These are phyloP conservation scores for Coniferiporia sulphurascens DNA, from an alignment of 1,284 basidiomycete species.

Conservation along the genomic window DNA sequence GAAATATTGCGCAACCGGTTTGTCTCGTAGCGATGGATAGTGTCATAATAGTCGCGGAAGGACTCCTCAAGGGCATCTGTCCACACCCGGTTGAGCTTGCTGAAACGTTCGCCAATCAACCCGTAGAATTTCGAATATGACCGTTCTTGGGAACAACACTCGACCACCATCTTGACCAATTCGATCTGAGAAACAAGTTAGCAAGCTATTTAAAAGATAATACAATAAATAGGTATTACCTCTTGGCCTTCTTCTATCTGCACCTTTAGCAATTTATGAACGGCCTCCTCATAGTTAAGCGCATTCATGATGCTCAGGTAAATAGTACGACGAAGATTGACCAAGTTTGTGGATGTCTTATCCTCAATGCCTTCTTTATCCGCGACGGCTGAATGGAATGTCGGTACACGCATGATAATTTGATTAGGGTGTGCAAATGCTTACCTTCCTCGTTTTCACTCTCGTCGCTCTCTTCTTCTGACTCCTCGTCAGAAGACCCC, in stretches of 20 bases:
- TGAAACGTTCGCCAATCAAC: conserved; percentile 92
- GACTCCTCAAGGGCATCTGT: conserved; percentile 85
- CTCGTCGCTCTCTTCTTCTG: conserved; percentile 57
- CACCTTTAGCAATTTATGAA: conserved; percentile 95
- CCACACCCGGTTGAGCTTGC: conserved; percentile 94
- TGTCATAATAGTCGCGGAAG: conserved; percentile 90
- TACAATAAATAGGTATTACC: conserved; percentile 42
- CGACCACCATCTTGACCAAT: conserved; percentile 97
- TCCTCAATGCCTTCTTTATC: conserved; percentile 91
- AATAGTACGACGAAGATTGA: conserved; percentile 91
- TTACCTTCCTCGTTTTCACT: conserved; percentile 54
- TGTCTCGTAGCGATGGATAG: conserved; percentile 98
- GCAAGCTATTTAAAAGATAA: not conserved
- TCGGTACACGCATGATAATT: conserved; percentile 17
- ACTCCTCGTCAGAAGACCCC: conserved; percentile 70
- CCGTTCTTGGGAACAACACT: conserved; percentile 99
- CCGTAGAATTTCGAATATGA: conserved; percentile 97
- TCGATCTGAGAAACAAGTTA: conserved; percentile 60
- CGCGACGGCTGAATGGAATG: conserved; percentile 44
- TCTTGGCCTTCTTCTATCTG: conserved; percentile 90
- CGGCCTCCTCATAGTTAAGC: conserved; percentile 96
- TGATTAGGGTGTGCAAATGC: conserved; percentile 1
- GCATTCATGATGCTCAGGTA: conserved; percentile 99
- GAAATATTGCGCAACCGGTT: conserved; percentile 97
- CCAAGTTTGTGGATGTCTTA: conserved; percentile 90